Percentiles rank a stretch among this genome's conserved stretches.
phyloP scores from a whole-genome alignment of 2,329 filamentous ascomycete genomes.

The Fusarium annulatum region DNA sequence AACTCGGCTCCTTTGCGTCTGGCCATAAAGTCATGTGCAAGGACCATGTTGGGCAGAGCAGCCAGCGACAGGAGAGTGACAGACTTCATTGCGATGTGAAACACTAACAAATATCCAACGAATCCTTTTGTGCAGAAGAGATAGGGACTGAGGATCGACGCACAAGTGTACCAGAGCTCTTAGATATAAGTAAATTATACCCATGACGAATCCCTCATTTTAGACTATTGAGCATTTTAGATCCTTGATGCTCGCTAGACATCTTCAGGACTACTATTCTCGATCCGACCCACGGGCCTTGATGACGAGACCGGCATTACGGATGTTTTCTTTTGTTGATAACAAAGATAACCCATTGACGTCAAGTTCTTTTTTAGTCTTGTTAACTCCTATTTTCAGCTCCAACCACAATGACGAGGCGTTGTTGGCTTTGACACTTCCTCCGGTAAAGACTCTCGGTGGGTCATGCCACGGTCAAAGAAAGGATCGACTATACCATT shows the following conservation, averaged over 20 bases:
- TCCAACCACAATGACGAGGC: not conserved
- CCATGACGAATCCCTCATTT: not conserved
- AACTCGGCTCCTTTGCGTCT: constrained; percentile 13
- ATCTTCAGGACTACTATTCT: not conserved
- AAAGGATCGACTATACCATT: not conserved
- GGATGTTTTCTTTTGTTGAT: not conserved
- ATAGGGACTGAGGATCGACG: not conserved
- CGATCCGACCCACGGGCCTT: not conserved
- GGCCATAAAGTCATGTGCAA: constrained; percentile 7
- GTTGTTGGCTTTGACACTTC: not conserved
- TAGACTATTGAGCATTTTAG: too few relatives aligned
- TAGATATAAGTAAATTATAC: not conserved
- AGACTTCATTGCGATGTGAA: constrained; percentile 14
- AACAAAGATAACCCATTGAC: not conserved
- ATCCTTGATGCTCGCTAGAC: not conserved
- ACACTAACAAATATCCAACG: not conserved
- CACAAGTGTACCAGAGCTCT: not conserved
- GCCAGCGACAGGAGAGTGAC: not conserved
- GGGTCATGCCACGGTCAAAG: not conserved
- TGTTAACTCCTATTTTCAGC: not conserved
- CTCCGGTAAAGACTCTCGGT: not conserved
- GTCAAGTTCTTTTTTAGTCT: not conserved
- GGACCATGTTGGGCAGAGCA: not conserved
- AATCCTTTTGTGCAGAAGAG: not conserved
- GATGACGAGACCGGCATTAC: not conserved